phyloP scores from a whole-genome alignment of 2,329 filamentous ascomycete species.

The Fusarium sacchari region DNA sequence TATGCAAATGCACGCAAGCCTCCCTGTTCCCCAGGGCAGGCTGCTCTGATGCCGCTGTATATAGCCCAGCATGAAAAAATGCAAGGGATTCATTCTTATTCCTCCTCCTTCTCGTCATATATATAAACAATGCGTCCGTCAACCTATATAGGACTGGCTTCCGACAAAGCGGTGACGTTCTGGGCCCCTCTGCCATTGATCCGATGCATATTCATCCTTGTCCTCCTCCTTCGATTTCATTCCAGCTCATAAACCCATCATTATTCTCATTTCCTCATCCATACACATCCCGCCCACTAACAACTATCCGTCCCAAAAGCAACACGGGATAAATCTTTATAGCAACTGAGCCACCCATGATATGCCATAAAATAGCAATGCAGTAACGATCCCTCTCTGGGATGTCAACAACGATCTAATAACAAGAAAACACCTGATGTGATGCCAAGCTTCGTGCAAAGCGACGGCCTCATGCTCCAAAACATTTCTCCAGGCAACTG shows the following conservation, averaged over 20 bases:
- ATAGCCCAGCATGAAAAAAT: constrained; percentile 18
- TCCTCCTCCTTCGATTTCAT: constrained; percentile 13
- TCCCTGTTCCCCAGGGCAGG: background rate
- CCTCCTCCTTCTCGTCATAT: constrained; percentile 17
- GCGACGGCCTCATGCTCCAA: constrained; percentile 22
- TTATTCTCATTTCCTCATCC: constrained; percentile 35
- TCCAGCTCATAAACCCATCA: constrained; percentile 25
- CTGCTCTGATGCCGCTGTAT: constrained; percentile 2
- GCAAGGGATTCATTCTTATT: constrained; percentile 27
- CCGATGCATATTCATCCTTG: constrained; percentile 10
- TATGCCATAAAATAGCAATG: constrained; percentile 25
- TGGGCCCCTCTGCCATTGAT: constrained; percentile 1
- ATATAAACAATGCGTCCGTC: constrained; percentile 12
- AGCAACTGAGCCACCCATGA: constrained; percentile 35
- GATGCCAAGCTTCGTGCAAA: constrained; percentile 11
- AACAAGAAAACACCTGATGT: constrained; percentile 33
- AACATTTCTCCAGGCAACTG: constrained; percentile 31
- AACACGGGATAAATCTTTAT: constrained; percentile 10
- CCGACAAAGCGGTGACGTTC: constrained; percentile 4
- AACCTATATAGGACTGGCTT: constrained; percentile 16
- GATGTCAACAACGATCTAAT: constrained; percentile 38
- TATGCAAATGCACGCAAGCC: constrained; percentile 40
- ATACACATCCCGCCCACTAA: constrained; percentile 11
- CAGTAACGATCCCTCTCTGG: constrained; percentile 20
- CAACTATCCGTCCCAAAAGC: constrained; percentile 17